Evolutionary conservation across 805 yeast genomes (phyloP).

Genomic region (Wickerhamomyces alni): DNA sequence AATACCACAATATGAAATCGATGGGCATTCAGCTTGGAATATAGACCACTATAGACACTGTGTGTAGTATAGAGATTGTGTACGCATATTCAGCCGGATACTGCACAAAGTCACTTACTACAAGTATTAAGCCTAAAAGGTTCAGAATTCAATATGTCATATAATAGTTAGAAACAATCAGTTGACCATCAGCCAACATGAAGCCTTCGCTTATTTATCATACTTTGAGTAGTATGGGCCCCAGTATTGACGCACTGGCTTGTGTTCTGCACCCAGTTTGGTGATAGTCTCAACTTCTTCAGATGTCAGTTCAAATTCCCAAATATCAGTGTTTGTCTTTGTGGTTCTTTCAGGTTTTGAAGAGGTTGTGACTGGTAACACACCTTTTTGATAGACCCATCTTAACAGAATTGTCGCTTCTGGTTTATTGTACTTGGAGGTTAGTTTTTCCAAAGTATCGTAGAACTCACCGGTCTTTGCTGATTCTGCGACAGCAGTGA

Average conservation of each 20-base stretch:
- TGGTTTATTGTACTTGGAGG: slow-evolving; percentile 53
- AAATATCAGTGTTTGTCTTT: slow-evolving; percentile 47
- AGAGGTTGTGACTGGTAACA: slow-evolving; percentile 73
- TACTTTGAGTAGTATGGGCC: slow-evolving; percentile 19
- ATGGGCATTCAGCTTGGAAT: too few relatives aligned
- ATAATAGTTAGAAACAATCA: too few relatives aligned
- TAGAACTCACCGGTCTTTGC: slow-evolving; percentile 33
- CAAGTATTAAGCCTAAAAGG: too few relatives aligned
- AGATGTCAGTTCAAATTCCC: slow-evolving; percentile 44
- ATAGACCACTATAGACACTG: too few relatives aligned
- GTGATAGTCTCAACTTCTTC: slow-evolving; percentile 44
- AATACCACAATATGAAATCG: too few relatives aligned
- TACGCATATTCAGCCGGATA: too few relatives aligned
- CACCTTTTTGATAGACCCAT: slow-evolving; percentile 62
- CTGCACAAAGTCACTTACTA: too few relatives aligned
- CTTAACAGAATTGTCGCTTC: slow-evolving; percentile 61
- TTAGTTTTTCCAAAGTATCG: slow-evolving; percentile 35
- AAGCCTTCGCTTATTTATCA: slow-evolving; percentile 5
- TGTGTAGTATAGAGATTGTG: too few relatives aligned
- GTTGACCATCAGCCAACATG: too few relatives aligned
- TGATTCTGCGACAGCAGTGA: slow-evolving; percentile 44
- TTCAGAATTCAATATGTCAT: too few relatives aligned
- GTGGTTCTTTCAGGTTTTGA: slow-evolving; percentile 48
- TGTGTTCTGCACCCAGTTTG: slow-evolving; percentile 32
- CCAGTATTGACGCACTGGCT: slow-evolving; percentile 30